These are phyloP conservation scores for Colletotrichum sp. DNA, from an alignment of 2,329 filamentous ascomycete species.

Conservation along the genomic window DNA sequence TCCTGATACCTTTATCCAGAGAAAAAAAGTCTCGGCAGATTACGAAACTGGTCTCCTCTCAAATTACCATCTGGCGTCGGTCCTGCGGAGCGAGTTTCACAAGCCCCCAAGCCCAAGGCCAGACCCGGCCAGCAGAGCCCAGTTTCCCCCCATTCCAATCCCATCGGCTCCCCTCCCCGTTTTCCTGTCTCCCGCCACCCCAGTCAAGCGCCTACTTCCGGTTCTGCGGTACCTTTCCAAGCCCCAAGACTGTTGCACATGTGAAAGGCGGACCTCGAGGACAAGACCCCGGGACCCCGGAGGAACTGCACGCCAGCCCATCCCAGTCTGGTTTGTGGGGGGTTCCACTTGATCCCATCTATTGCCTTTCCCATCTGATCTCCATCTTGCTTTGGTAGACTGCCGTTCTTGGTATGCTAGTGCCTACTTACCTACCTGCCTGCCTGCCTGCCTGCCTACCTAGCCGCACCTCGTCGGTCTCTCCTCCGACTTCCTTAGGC, in stretches of 20 bases:
- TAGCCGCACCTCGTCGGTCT: not conserved
- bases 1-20: conserved; percentile 23
- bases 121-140: not conserved
- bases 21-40: conserved; percentile 32
- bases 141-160: not conserved
- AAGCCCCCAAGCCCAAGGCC: conserved; percentile 21
- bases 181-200: conserved; percentile 8
- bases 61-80: conserved; percentile 30
- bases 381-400: not conserved
- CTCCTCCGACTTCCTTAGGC: conserved; percentile 11
- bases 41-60: conserved; percentile 24
- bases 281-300: conserved; percentile 6
- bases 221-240: not conserved
- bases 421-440: not conserved
- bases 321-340: conserved; percentile 9
- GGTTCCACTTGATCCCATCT: conserved; percentile 22
- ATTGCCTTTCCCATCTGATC: conserved; percentile 8
- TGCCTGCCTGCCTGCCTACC: not conserved
- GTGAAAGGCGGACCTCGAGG: conserved; percentile 11
- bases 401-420: not conserved
- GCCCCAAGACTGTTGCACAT: conserved; percentile 7
- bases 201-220: conserved; percentile 15
- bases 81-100: conserved; percentile 32
- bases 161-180: not conserved
- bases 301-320: conserved; percentile 1